phyloP scores from a whole-genome alignment of 2,329 filamentous ascomycete genomes.

The Verticillium zaregamsianum region DNA sequence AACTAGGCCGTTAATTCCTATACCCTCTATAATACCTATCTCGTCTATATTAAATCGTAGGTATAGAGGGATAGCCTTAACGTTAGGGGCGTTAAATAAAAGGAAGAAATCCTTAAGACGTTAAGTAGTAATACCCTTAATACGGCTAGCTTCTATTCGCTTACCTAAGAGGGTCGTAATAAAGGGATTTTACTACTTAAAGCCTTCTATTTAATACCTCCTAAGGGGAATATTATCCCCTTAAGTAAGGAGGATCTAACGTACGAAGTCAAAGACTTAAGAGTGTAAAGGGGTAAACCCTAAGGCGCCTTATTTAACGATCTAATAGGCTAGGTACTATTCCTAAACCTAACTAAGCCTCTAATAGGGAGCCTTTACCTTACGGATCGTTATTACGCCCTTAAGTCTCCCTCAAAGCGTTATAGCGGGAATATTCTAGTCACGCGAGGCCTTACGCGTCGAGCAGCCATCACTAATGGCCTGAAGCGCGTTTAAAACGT shows the following conservation, averaged over 20 bases:
- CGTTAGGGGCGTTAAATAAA: background rate
- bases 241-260: background rate
- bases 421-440: background rate
- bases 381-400: background rate
- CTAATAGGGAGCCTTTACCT: background rate
- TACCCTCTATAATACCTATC: constrained; percentile 7
- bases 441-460: background rate
- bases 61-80: background rate
- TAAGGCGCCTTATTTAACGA: background rate
- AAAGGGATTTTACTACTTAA: background rate
- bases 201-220: background rate
- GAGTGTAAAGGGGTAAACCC: background rate
- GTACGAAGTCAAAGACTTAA: background rate
- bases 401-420: background rate
- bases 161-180: background rate
- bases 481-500: background rate
- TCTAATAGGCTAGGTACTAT: background rate
- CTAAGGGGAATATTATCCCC: background rate
- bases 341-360: background rate
- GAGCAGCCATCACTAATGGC: background rate
- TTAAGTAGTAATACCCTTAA: background rate
- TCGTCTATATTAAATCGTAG: constrained; percentile 9
- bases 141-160: background rate
- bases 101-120: background rate
- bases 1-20: constrained; percentile 9